A percentile compares a stretch with the other conserved stretches of the same genome.
phyloP scores from a whole-genome alignment of 345 rosid genomes.

The Ailanthus altissimus region DNA sequence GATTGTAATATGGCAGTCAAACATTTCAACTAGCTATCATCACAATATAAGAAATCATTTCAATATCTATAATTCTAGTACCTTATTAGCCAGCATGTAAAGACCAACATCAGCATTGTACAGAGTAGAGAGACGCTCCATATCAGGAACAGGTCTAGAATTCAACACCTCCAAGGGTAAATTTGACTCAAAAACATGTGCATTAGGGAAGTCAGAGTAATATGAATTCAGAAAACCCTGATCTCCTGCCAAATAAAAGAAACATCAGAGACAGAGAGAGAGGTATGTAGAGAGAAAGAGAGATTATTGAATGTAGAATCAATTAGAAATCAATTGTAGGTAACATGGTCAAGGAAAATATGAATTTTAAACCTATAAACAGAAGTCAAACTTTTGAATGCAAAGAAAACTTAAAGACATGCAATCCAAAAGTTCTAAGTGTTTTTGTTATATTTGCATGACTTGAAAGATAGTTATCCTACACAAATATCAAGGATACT shows the following conservation, averaged over 20 bases:
- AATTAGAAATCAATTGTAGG: background rate
- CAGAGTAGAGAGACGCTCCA: slow-evolving; percentile 92
- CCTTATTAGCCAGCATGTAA: slow-evolving; percentile 98
- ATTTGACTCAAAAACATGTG: slow-evolving; percentile 83
- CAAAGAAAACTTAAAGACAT: background rate
- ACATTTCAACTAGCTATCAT: slow-evolving; percentile 8
- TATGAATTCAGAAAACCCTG: slow-evolving; percentile 93
- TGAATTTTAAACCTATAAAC: background rate
- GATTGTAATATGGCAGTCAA: background rate
- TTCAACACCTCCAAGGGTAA: slow-evolving; percentile 54
- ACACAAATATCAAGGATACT: background rate
- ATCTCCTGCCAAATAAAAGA: slow-evolving; percentile 49
- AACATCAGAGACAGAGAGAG: background rate
- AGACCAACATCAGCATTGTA: slow-evolving; percentile 99
- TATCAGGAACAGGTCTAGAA: slow-evolving; percentile 62
- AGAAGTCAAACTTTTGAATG: background rate
- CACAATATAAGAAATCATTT: background rate
- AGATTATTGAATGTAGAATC: background rate
- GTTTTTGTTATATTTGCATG: background rate
- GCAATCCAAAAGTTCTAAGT: background rate
- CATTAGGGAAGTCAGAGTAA: slow-evolving; percentile 72
- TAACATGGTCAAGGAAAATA: background rate
- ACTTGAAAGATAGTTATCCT: background rate
- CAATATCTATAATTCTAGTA: slow-evolving; percentile 22
- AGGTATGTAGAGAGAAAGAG: background rate